phyloP scores from a whole-genome alignment of 805 yeast genomes.

The Teunomyces gatunensis region DNA sequence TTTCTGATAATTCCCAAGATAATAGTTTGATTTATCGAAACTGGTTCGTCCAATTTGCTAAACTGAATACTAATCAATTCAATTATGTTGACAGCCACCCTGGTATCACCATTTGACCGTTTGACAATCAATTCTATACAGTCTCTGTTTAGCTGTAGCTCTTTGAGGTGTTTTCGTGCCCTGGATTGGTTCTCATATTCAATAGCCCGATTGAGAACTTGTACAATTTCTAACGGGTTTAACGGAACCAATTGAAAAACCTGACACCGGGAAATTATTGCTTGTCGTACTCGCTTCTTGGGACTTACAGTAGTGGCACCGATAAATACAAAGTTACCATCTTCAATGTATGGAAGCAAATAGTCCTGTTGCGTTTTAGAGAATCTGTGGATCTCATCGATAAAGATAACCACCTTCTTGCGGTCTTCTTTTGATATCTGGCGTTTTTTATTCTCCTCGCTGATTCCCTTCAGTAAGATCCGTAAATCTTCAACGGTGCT shows the following conservation, averaged over 20 bases:
- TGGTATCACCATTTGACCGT: conserved; percentile 29
- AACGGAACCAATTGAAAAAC: conserved; percentile 67
- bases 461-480: conserved; percentile 51
- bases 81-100: conserved; percentile 31
- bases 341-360: conserved; percentile 78
- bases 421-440: conserved; percentile 13
- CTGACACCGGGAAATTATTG: conserved; percentile 80
- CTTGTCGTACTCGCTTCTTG: conserved; percentile 74
- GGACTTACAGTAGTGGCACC: conserved; percentile 91
- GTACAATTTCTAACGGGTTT: conserved; percentile 44
- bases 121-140: conserved; percentile 16
- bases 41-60: neutral
- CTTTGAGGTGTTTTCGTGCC: conserved; percentile 4
- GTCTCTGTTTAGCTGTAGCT: neutral
- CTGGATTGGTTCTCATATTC: conserved; percentile 32
- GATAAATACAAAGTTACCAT: conserved; percentile 74
- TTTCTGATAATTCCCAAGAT: neutral
- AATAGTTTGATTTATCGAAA: neutral
- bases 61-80: conserved; percentile 26
- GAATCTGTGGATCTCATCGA: conserved; percentile 92
- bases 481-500: conserved; percentile 66
- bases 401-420: conserved; percentile 54
- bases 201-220: conserved; percentile 58
- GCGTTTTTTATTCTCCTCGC: conserved; percentile 44
- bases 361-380: conserved; percentile 85